Percentiles rank a stretch among this genome's conserved stretches.
Conservation (phyloP, 495 filamentous ascomycete species). For the Penicillium salamii region DNA sequence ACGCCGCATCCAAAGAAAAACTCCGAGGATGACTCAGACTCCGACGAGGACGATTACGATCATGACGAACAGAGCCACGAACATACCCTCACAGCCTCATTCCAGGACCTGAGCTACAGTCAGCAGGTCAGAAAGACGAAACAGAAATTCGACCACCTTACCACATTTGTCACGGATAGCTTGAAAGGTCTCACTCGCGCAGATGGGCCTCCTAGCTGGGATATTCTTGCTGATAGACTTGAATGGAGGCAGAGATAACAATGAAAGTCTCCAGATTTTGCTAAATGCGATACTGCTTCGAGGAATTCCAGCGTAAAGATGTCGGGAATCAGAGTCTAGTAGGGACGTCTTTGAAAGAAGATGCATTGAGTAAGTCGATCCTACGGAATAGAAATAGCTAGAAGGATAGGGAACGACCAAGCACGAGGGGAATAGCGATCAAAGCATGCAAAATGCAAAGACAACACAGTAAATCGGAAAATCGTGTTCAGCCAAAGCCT, state of each 20-base stretch:
- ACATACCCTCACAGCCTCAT: constrained; percentile 26
- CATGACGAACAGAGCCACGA: constrained; percentile 21
- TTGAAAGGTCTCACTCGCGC: constrained; percentile 45
- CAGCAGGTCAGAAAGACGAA: constrained; percentile 35
- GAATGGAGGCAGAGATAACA: constrained; percentile 24
- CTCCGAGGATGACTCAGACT: constrained; percentile 11
- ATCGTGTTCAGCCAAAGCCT: constrained; percentile 7
- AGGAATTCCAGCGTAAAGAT: too few species aligned
- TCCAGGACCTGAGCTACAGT: constrained; percentile 26
- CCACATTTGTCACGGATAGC: constrained; percentile 42
- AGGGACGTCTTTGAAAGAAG: too few species aligned
- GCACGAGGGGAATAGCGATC: not conserved
- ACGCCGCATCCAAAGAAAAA: not conserved
- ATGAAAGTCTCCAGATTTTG: too few species aligned
- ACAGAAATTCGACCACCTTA: constrained; percentile 36
- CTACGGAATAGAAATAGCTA: not conserved
- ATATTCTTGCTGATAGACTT: constrained; percentile 48
- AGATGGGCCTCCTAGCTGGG: constrained; percentile 46
- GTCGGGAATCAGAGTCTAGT: too few species aligned
- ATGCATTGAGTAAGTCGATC: not conserved
- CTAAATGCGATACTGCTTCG: too few species aligned
- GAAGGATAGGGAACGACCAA: not conserved
- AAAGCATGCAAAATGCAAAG: not conserved
- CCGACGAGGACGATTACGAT: constrained; percentile 22
- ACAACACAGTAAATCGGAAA: not conserved